Evolutionary conservation across 129 eudicot species (phyloP), one percentile per base, ranked within the genome.

Genomic region (Rutidosis leptorrhynchoides): DNA sequence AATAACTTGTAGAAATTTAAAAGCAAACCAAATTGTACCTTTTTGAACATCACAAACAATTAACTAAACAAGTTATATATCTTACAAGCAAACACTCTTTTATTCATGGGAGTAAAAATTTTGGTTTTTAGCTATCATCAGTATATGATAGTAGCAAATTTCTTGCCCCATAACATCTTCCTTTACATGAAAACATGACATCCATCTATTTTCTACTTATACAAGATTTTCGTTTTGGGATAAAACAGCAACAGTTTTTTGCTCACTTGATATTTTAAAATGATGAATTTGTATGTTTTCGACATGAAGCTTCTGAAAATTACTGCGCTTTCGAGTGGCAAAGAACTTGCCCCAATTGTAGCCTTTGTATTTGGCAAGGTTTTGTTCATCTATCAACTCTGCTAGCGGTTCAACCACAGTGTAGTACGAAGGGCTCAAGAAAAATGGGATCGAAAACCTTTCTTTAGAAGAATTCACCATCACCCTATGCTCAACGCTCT

Each of bases 401-500:
- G 49, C 51, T 19, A 71, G 29, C 29, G 75, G 68, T 51, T 46
- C 68, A 45, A 60, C 75, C 60, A 71, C 61, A 2, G 60, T 71
- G 48, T 71, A 28, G 63, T 81, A 78, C 15, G 85, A 53, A 16
- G 91, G 97, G 72, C 70, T 78, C 48, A 90, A 16, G 82, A 90
- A 86, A 68, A 79, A 90, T 0, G 97, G 95, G 24, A 90, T 82
- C 2, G 95, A 86, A 71, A 86, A 74, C 63, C 97, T 83, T 23
- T 84, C 95, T 76, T 71, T 86, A 17, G 76, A 69, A 0, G 79
- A 63, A 55, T 90, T 90, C 64, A 82, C 90, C 68, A 25, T 80
- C 58, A 54, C 97, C 42, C 90, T 79, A 62, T 86, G 97, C 62
- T 90, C 95, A 48, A 86, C 97, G 26, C 97, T 90, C 62, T 90